phyloP scores from a whole-genome alignment of 192 early-diverging fungal genomes.

The Mycoemilia scoparia region DNA sequence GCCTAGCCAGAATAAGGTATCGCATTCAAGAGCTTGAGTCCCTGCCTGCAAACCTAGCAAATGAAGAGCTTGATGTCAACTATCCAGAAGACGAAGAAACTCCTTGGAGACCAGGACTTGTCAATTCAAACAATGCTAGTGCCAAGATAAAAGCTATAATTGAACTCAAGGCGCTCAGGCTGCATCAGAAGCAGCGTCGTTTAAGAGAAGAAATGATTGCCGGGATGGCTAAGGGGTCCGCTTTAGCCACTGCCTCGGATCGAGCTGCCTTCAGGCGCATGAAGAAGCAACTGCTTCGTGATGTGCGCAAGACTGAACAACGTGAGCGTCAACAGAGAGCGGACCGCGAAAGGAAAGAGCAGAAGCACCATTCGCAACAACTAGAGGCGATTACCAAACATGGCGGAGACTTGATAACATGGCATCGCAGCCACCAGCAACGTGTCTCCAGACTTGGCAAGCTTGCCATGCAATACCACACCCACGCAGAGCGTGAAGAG shows the following conservation, averaged over 20 bases:
- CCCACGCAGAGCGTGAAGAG: constrained; percentile 82
- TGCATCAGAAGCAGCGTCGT: constrained; percentile 62
- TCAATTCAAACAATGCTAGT: constrained; percentile 15
- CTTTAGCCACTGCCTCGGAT: constrained; percentile 63
- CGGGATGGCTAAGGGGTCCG: constrained; percentile 51
- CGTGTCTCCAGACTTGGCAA: constrained; percentile 58
- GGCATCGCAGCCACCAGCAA: constrained; percentile 47
- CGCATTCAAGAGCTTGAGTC: constrained; percentile 62
- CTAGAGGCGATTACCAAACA: constrained; percentile 55
- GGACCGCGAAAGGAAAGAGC: constrained; percentile 72
- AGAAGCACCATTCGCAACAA: constrained; percentile 66
- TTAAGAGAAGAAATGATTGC: constrained; percentile 56
- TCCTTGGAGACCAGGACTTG: constrained; percentile 11
- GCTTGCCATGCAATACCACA: constrained; percentile 57
- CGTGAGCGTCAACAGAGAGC: constrained; percentile 74
- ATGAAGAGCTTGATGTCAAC: constrained; percentile 23
- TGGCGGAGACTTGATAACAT: constrained; percentile 44
- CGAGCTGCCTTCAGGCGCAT: constrained; percentile 53
- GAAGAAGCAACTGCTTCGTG: constrained; percentile 68
- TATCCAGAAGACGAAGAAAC: constrained; percentile 2
- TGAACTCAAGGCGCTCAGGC: constrained; percentile 70
- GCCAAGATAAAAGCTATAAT: constrained; percentile 61
- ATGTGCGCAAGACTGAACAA: constrained; percentile 74
- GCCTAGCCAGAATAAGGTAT: constrained; percentile 48
- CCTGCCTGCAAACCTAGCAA: constrained; percentile 44